Evolutionary conservation across 345 rosid genomes (phyloP).

Genomic region (Eucalyptus regnans): DNA sequence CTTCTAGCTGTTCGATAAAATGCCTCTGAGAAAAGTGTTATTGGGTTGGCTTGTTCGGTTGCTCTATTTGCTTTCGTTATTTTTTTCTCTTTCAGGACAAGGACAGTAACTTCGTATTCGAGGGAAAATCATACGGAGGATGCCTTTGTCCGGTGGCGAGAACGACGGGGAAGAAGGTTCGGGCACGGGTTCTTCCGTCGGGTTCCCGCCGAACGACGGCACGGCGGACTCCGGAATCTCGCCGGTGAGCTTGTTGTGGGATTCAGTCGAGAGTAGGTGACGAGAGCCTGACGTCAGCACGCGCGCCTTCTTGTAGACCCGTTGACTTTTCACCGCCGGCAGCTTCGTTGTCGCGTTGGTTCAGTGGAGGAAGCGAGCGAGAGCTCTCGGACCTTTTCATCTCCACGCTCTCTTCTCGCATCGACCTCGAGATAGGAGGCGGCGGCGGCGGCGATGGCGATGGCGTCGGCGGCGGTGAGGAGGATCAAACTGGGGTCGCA

Average conservation of each 20-base stretch:
- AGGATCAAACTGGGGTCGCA: not conserved
- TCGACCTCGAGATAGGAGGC: not conserved
- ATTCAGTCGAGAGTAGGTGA: not conserved
- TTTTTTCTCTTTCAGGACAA: accelerated
- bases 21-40: too few relatives aligned
- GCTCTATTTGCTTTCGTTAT: too few relatives aligned
- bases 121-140: too few relatives aligned
- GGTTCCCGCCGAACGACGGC: too few relatives aligned
- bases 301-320: not conserved
- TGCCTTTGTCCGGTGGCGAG: too few relatives aligned
- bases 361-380: not conserved
- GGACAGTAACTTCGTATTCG: too few relatives aligned
- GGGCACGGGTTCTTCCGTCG: too few relatives aligned
- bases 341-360: not conserved
- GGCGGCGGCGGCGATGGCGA: not conserved
- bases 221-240: too few relatives aligned
- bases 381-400: not conserved
- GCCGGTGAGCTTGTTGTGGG: too few relatives aligned
- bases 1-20: too few relatives aligned
- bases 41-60: too few relatives aligned
- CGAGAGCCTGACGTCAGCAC: not conserved
- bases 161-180: too few relatives aligned
- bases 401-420: not conserved
- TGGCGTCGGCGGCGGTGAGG: not conserved
- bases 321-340: not conserved